Evolutionary conservation across 2,329 filamentous ascomycete species (phyloP).

Genomic region (Hypoxylon sp.): DNA sequence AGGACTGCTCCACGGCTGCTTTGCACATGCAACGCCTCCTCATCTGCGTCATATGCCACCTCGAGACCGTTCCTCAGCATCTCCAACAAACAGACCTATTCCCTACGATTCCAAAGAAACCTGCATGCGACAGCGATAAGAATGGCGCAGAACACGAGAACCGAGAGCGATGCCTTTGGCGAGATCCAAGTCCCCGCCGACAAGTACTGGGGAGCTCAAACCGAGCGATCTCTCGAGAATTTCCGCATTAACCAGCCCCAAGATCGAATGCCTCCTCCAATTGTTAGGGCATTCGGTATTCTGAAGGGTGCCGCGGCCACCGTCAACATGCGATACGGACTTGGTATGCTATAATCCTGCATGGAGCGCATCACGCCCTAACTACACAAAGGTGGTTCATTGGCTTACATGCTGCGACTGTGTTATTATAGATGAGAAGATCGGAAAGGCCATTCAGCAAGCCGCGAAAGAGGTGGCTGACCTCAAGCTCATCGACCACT

Average conservation of each 20-base stretch:
- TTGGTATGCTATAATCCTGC: constrained; percentile 70
- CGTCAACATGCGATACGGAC: constrained; percentile 94
- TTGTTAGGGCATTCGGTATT: constrained; percentile 94
- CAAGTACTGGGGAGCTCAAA: constrained; percentile 99
- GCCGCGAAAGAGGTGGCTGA: constrained; percentile 93
- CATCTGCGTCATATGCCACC: constrained; percentile 44
- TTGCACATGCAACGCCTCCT: constrained; percentile 56
- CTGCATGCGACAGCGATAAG: constrained; percentile 64
- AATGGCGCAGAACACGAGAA: constrained; percentile 74
- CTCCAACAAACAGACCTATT: constrained; percentile 40
- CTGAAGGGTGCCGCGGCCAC: constrained; percentile 96
- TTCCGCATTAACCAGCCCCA: constrained; percentile 99
- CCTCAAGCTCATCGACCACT: constrained; percentile 95
- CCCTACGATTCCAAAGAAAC: constrained; percentile 54
- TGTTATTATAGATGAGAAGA: constrained; percentile 77
- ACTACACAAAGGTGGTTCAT: constrained; percentile 27
- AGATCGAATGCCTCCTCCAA: constrained; percentile 95
- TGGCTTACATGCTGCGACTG: constrained; percentile 49
- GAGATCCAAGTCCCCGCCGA: constrained; percentile 91
- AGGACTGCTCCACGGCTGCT: constrained; percentile 54
- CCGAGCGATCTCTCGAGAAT: constrained; percentile 94
- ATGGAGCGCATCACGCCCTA: constrained; percentile 33
- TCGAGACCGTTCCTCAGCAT: constrained; percentile 42
- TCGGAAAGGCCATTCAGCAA: constrained; percentile 94
- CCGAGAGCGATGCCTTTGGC: constrained; percentile 97